These are phyloP conservation scores for Diaporthe eres DNA, from an alignment of 2,329 filamentous ascomycete species.

Conservation along the genomic window DNA sequence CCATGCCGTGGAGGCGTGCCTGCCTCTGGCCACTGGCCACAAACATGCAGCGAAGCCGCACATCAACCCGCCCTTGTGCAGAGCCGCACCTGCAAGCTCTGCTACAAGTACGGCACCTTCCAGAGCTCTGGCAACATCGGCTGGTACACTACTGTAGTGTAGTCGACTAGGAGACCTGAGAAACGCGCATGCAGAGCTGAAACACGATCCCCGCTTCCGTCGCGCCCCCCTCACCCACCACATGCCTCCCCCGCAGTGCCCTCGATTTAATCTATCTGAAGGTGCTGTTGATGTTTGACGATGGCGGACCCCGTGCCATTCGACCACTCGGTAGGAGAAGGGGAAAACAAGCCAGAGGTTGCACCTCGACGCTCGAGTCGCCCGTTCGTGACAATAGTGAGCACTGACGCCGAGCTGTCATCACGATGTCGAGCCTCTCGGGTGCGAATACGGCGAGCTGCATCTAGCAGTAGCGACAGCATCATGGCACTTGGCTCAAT, in stretches of 20 bases:
- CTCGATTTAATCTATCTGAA: slow-evolving; percentile 19
- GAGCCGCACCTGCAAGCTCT: slow-evolving; percentile 17
- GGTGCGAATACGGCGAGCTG: neutral
- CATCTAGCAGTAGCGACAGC: neutral
- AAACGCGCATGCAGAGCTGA: slow-evolving; percentile 7
- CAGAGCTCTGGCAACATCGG: neutral
- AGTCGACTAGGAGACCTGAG: neutral
- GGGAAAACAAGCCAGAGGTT: neutral
- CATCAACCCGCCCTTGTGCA: slow-evolving; percentile 1
- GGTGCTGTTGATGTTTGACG: slow-evolving; percentile 29
- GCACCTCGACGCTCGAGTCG: slow-evolving; percentile 13
- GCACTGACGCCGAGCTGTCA: slow-evolving; percentile 6
- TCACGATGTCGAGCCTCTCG: neutral
- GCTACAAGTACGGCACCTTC: neutral
- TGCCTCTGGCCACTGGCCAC: neutral
- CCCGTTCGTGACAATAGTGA: neutral
- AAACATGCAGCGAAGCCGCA: neutral
- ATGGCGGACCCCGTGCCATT: slow-evolving; percentile 18
- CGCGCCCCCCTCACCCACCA: slow-evolving; percentile 1
- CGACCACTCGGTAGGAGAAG: neutral
- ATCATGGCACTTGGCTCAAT: neutral
- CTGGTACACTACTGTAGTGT: neutral
- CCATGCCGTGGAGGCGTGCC: neutral
- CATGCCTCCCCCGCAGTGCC: slow-evolving; percentile 29
- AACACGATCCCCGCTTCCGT: slow-evolving; percentile 5